Evolutionary conservation across 345 rosid genomes (phyloP), one percentile per base, ranked within the genome.

Genomic region (Eucalyptus marginata): DNA sequence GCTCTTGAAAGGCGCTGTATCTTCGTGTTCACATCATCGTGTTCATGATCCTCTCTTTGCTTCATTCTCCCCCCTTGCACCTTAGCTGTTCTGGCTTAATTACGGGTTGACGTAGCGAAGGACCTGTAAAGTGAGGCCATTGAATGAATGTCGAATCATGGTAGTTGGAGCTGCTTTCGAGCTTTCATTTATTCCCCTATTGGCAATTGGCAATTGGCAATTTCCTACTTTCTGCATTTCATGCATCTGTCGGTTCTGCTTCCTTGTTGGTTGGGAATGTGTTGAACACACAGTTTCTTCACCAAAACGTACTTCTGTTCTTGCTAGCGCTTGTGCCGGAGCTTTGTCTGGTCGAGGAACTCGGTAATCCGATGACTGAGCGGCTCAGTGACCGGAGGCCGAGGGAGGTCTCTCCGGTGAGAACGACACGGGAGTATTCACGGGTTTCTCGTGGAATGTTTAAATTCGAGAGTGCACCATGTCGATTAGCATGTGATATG

Each of bases 241-340:
- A 36, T 1, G 13, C 20, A 0, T 76, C 46, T 3, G 83, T 3
- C 43, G 4, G 5, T 40, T 76, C 27, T 20, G 83, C 47, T 40
- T 76, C 40, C 83, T 36, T 10, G 14, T 76, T 76, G 25, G 40
- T 36, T 76, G 27, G 5, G 83, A 76, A 0, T 76, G 22, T 13
- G 40, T 76, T 40, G 1, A 76, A 10, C 81, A 71, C 46, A 1
- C 1, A 10, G 47, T 76, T 76, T 76, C 83, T 36, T 36, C 47
- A 10, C 47, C 47, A 11, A 40, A 40, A 76, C 29, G 13, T 36
- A 20, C 29, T 40, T 76, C 43, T 20, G 3, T 20, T 20, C 15
- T 40, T 27, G 4, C 47, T 20, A 22, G 83, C 2, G 46, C 43
- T 12, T 20, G 83, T 44, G 43, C 46, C 5, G 15, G 83, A 10